Conservation (phyloP, 441 rosid genomes). For the Biscutella laevigata region DNA sequence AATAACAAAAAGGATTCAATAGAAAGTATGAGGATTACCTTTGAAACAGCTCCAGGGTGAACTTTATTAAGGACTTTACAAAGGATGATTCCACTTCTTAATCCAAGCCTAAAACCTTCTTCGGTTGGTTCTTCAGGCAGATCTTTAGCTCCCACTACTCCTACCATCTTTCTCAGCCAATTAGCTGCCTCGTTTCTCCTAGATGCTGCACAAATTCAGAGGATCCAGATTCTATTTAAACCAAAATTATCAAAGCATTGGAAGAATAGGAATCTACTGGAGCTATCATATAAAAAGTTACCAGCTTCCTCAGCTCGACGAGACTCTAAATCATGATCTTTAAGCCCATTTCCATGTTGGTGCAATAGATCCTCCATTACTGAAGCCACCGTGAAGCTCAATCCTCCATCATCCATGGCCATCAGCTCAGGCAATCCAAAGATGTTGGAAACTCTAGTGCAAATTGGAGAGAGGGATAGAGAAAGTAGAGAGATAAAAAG, state of each 20-base stretch:
- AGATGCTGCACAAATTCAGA: constrained; percentile 34
- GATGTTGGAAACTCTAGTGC: neutral
- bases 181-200: constrained; percentile 82
- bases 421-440: constrained; percentile 7
- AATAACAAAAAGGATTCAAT: too few relatives aligned
- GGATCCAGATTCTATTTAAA: neutral
- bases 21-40: too few relatives aligned
- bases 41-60: constrained; percentile 68
- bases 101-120: constrained; percentile 75
- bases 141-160: constrained; percentile 74
- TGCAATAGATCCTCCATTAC: constrained; percentile 78
- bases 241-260: neutral
- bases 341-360: constrained; percentile 50
- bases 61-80: constrained; percentile 76
- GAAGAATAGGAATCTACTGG: too few relatives aligned
- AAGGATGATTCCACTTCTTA: constrained; percentile 82
- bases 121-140: constrained; percentile 85
- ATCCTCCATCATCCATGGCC: constrained; percentile 46
- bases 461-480: neutral
- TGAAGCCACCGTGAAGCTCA: constrained; percentile 66
- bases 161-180: constrained; percentile 78
- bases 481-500: neutral
- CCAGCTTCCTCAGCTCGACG: constrained; percentile 84
- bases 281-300: too few relatives aligned
- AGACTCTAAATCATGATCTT: constrained; percentile 64